A percentile compares a stretch with the other conserved stretches of the same genome.
These are phyloP conservation scores for Sphaerobolus stellatus DNA, from an alignment of 1,284 basidiomycete genomes.

Conservation along the genomic window DNA sequence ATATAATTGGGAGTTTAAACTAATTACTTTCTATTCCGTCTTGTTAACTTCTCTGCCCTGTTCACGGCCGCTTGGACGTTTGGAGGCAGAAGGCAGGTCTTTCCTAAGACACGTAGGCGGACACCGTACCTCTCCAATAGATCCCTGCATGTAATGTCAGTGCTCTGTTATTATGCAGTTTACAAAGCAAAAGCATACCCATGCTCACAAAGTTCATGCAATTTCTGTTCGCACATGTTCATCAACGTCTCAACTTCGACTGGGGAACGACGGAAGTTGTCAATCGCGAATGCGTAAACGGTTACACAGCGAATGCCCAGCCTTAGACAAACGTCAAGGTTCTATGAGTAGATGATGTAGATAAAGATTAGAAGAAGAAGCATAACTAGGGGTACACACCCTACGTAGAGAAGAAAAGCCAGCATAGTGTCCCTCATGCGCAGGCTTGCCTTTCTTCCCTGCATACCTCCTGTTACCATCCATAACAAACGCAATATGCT, in stretches of 20 bases:
- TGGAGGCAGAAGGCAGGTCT: conserved; percentile 72
- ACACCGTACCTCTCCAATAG: conserved; percentile 81
- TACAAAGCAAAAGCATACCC: conserved; percentile 60
- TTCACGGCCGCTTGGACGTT: conserved; percentile 70
- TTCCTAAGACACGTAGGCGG: conserved; percentile 82
- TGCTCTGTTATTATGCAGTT: neutral
- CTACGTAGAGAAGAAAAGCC: conserved; percentile 83
- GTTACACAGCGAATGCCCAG: conserved; percentile 82
- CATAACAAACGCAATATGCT: conserved; percentile 96
- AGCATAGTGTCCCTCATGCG: conserved; percentile 78
- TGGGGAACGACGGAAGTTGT: conserved; percentile 90
- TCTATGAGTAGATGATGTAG: conserved; percentile 41
- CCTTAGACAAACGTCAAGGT: conserved; percentile 79
- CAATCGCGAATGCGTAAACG: conserved; percentile 95
- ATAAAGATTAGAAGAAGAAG: neutral
- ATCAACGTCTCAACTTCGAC: conserved; percentile 90
- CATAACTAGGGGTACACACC: conserved; percentile 48
- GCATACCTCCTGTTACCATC: conserved; percentile 97
- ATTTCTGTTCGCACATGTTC: conserved; percentile 77
- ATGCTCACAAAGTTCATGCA: conserved; percentile 79
- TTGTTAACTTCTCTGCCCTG: conserved; percentile 80
- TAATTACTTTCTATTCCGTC: conserved; percentile 63
- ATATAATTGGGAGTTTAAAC: conserved; percentile 19
- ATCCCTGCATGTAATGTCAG: conserved; percentile 47
- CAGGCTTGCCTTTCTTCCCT: conserved; percentile 59